Evolutionary conservation across 148 eudicot species (phyloP).

Genomic region (Limonium bicolor): DNA sequence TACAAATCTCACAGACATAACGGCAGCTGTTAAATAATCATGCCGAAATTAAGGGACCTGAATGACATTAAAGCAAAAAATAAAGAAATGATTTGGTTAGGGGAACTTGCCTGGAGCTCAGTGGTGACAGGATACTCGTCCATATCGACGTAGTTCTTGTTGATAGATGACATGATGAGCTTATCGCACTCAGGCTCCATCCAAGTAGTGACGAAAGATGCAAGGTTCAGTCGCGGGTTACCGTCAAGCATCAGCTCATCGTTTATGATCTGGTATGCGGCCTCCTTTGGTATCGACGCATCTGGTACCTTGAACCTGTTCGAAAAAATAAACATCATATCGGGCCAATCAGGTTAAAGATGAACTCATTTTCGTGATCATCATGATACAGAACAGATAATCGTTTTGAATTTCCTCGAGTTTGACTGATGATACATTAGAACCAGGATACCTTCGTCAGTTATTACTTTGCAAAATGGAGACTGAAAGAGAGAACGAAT

Average conservation of each 20-base stretch:
- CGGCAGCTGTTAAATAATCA: no score
- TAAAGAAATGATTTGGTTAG: neutral
- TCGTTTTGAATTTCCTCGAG: neutral
- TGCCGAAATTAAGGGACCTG: neutral
- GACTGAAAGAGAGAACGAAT: no score
- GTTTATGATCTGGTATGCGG: conserved; percentile 78
- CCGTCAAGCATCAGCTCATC: conserved; percentile 91
- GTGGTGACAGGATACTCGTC: conserved; percentile 78
- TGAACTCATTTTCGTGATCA: no score
- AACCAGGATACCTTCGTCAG: no score
- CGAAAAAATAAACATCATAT: neutral
- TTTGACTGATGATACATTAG: no score
- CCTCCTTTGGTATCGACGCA: conserved; percentile 68
- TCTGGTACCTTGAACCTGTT: conserved; percentile 59
- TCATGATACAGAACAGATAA: no score
- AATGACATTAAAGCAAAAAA: neutral
- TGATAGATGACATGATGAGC: conserved; percentile 53
- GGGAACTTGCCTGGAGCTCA: conserved; percentile 44
- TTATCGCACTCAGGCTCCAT: conserved; percentile 95
- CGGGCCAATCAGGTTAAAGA: no score
- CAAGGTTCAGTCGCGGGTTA: conserved; percentile 73
- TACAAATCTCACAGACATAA: no score
- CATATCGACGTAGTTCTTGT: conserved; percentile 78
- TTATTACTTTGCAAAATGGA: no score
- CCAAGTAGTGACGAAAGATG: conserved; percentile 91